These are phyloP conservation scores for Diaporthe caulivora DNA, from an alignment of 2,329 filamentous ascomycete species.

Conservation along the genomic window DNA sequence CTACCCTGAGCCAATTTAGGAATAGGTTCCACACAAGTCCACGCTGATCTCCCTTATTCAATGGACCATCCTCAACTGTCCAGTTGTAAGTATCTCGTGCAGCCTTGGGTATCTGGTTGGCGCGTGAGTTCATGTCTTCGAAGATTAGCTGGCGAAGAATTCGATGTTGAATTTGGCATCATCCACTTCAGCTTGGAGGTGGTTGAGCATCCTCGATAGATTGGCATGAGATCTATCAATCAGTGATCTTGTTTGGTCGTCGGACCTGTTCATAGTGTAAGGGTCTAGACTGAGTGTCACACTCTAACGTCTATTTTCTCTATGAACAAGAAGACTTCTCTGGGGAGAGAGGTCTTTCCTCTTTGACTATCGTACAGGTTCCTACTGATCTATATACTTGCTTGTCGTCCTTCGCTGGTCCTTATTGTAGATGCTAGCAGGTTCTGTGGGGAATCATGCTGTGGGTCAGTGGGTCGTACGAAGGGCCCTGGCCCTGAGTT, in stretches of 20 bases:
- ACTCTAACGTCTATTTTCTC: too few relatives aligned
- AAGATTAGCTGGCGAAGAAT: neutral
- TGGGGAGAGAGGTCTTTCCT: too few relatives aligned
- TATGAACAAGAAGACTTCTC: too few relatives aligned
- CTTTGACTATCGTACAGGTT: too few relatives aligned
- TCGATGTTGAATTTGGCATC: neutral
- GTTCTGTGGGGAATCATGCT: too few relatives aligned
- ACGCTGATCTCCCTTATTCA: neutral
- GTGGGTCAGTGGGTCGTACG: too few relatives aligned
- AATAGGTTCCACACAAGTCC: neutral
- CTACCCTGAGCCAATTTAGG: constrained; percentile 14
- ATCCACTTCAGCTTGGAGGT: neutral
- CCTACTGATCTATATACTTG: too few relatives aligned
- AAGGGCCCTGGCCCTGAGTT: too few relatives aligned
- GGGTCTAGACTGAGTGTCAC: too few relatives aligned
- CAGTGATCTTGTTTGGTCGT: neutral
- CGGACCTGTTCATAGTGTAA: neutral
- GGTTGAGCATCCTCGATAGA: neutral
- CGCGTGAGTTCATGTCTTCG: neutral
- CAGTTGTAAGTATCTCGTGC: constrained; percentile 42
- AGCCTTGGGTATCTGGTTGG: constrained; percentile 34
- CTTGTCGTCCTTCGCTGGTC: too few relatives aligned
- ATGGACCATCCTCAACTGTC: constrained; percentile 39
- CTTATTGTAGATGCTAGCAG: too few relatives aligned
- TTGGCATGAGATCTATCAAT: neutral